Evolutionary conservation across 1,284 basidiomycete species (phyloP), one percentile per base, ranked within the genome.

Genomic region (Heterobasidion parviporum): DNA sequence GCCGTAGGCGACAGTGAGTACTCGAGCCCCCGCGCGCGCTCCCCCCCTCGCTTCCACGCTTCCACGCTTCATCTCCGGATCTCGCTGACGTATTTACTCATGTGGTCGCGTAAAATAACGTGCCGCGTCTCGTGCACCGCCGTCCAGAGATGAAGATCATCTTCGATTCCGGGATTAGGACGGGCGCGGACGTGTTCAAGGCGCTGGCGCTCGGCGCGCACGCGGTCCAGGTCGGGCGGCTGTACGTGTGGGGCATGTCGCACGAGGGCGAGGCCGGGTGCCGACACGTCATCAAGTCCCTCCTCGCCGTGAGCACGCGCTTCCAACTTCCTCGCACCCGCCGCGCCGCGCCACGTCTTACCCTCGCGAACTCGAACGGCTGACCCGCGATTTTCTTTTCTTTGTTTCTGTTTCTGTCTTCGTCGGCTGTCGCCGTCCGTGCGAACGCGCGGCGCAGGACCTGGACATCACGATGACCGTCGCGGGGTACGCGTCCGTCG

Each of bases 161-260:
- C 32, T 84, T 83, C 64, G 83, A 85, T 65, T 82, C 79, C 16
- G 80, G 81, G 4, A 70, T 83, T 41, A 73, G 82, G 47, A 78
- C 76, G 10, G 81, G 77, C 10, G 65, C 78, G 15, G 82, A 84
- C 61, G 71, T 81, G 18, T 80, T 83, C 69, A 83, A 84, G 69
- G 81, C 82, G 1, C 61, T 78, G 55, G 76, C 77, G 16, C 66
- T 79, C 14, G 76, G 77, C 34, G 76, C 76, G 41, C 71, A 78
- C 57, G 74, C 70, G 12, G 76, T 77, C 53, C 66, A 70, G 62
- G 70, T 79, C 49, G 77, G 77, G 14, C 67, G 77, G 38, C 63
- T 79, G 52, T 79, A 72, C 61, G 72, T 79, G 12, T 80, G 75
- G 77, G 77, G 77, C 32, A 77, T 80, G 74, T 65, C 75, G 14